Conservation (phyloP, 2,329 filamentous ascomycete genomes). For the Neofusicoccum umdonicola region DNA sequence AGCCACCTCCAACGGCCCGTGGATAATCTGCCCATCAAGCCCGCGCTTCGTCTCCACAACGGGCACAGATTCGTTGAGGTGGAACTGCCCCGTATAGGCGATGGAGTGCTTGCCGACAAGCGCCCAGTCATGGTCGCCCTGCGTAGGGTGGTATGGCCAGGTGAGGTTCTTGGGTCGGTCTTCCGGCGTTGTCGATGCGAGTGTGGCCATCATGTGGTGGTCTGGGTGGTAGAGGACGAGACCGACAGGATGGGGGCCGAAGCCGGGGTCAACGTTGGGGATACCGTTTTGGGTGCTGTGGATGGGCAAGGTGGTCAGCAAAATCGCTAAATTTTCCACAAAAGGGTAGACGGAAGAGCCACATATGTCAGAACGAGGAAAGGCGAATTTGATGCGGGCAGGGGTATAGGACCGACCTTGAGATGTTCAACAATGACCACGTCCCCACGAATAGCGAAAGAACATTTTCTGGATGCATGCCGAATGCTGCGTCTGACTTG, state of each 20-base stretch:
- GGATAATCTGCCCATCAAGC: not conserved
- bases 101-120: conserved; percentile 30
- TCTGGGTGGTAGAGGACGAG: conserved; percentile 27
- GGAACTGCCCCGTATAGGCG: conserved; percentile 27
- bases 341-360: not conserved
- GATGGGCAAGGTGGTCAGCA: conserved; percentile 25
- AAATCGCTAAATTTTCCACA: not conserved
- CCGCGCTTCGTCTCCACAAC: not conserved
- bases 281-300: conserved; percentile 99
- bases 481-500: not conserved
- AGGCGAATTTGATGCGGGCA: not conserved
- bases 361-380: not conserved
- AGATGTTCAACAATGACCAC: not conserved
- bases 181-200: conserved; percentile 26
- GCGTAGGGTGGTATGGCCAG: conserved; percentile 24
- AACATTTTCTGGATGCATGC: not conserved
- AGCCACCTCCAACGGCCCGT: not conserved
- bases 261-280: conserved; percentile 87
- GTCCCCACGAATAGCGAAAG: not conserved
- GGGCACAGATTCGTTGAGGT: not conserved
- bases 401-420: not conserved
- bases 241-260: conserved; percentile 17
- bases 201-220: conserved; percentile 30
- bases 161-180: conserved; percentile 24
- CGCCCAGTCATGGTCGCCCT: conserved; percentile 30